Percentiles rank a stretch among this genome's conserved stretches.
phyloP scores from a whole-genome alignment of 2,329 filamentous ascomycete genomes.

The Botryosphaeria dothidea region DNA sequence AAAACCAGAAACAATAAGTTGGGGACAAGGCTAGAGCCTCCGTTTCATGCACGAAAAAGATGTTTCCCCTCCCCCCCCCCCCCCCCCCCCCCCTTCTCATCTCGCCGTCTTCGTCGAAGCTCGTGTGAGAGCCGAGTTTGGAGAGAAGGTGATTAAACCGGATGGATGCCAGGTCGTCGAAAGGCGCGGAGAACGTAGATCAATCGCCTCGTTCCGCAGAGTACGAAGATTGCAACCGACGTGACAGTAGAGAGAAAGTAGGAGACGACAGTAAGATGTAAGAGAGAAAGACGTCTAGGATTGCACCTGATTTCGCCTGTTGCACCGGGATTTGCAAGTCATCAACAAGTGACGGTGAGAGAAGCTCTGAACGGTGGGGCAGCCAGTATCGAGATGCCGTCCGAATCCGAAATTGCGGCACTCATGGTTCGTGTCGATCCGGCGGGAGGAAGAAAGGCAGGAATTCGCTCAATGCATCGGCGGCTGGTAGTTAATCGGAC shows the following conservation, averaged over 20 bases:
- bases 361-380: constrained; percentile 1
- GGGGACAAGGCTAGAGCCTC: not conserved
- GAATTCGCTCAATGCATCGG: constrained; percentile 46
- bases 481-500: constrained; percentile 81
- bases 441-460: not conserved
- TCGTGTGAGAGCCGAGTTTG: not conserved
- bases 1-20: not conserved
- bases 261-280: not conserved
- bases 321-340: constrained; percentile 9
- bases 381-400: not conserved
- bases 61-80: no score
- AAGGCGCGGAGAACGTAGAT: not conserved
- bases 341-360: constrained; percentile 15
- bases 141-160: not conserved
- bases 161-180: not conserved
- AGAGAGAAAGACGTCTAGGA: constrained; percentile 10
- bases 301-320: not conserved
- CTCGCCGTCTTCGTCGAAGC: not conserved
- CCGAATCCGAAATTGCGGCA: constrained; percentile 2
- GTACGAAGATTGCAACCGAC: not conserved
- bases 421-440: constrained; percentile 10
- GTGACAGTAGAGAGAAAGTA: constrained; percentile 1
- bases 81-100: not conserved
- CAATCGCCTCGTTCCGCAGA: not conserved
- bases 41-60: not conserved